Base-by-base conservation (phyloP, 2,329 filamentous ascomycete genomes). In the Periconia sp. region DNA sequence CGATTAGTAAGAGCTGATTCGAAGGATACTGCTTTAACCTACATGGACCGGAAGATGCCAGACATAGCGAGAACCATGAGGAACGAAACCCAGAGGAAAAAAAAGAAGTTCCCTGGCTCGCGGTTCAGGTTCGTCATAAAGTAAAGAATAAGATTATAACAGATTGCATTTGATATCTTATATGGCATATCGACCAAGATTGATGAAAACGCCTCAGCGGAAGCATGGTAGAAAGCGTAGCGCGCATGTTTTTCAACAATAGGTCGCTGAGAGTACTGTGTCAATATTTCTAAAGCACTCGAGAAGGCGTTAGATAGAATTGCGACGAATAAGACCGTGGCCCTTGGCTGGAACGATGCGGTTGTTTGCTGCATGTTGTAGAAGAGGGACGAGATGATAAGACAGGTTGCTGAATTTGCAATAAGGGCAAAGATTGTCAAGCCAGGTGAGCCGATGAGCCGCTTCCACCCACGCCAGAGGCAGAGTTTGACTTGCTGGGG, bases 211-310 rank as follows among this genome's bases (percentile, higher is more conserved):
- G 90, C 89, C 77, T 96, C 91, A n/a, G 90, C 87, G 8, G 87
- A 91, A 0, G 92, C 90, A 61, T 95, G 91, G 61, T 96, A 95
- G 13, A 96, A 78, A 13, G 91, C 90, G 65, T 95, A 96, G 43
- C 87, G 84, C 41, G 79, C 74, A 59, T 96, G 92, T 67, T 96
- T 96, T 64, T 96, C 90, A 46, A 96, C 89, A 58, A 96, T 95
- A 1, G 88, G 87, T 24, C 92, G 86, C 80, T 96, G 90, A 2
- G 88, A 82, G 65, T 94, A 96, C 4, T 95, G 79, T 0, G 88
- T 91, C 22, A 94, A 71, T 64, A 96, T 94, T 78, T 94, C 89
- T 25, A 94, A 79, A 41, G 87, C 86, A 65, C 83, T 87, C 46
- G 85, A 80, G 61, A 94, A 92, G 31, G 89, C 89, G 68, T 94